Percentiles rank a stretch among this genome's conserved stretches.
Evolutionary conservation across 129 eudicot species (phyloP).

Genomic region (Cynara cardunculus): DNA sequence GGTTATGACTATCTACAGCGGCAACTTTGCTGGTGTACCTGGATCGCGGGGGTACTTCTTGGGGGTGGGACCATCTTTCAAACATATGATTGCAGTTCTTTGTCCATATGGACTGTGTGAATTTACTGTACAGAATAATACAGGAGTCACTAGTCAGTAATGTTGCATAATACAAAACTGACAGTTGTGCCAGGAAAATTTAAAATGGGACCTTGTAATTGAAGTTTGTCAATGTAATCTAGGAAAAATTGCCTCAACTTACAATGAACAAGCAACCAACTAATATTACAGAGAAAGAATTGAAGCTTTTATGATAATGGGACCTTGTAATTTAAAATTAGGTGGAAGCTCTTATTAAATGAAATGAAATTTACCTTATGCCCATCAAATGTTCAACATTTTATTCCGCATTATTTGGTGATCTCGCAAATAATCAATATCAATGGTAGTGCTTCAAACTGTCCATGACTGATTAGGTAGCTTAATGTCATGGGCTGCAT

Average conservation of each 20-base stretch:
- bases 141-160: background rate
- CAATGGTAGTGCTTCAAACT: background rate
- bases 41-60: slow-evolving; percentile 91
- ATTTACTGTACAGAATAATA: slow-evolving; percentile 59
- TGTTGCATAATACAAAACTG: slow-evolving; percentile 7
- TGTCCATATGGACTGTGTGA: slow-evolving; percentile 91
- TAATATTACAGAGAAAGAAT: slow-evolving; percentile 6
- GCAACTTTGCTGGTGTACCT: slow-evolving; percentile 94
- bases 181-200: background rate
- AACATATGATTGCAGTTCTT: slow-evolving; percentile 85
- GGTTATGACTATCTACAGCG: slow-evolving; percentile 56
- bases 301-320: background rate
- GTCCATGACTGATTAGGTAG: background rate
- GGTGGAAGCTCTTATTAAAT: background rate
- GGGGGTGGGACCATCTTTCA: slow-evolving; percentile 67
- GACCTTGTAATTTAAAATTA: background rate
- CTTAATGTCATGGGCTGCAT: background rate
- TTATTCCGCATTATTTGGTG: background rate
- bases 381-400: background rate
- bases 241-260: slow-evolving; percentile 3
- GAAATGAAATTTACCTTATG: background rate
- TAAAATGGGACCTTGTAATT: background rate
- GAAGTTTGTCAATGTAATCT: slow-evolving; percentile 5
- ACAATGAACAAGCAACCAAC: background rate
- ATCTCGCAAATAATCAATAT: background rate